Evolutionary conservation across 306 rosid species (phyloP).

Genomic region (Vigna trinervia): DNA sequence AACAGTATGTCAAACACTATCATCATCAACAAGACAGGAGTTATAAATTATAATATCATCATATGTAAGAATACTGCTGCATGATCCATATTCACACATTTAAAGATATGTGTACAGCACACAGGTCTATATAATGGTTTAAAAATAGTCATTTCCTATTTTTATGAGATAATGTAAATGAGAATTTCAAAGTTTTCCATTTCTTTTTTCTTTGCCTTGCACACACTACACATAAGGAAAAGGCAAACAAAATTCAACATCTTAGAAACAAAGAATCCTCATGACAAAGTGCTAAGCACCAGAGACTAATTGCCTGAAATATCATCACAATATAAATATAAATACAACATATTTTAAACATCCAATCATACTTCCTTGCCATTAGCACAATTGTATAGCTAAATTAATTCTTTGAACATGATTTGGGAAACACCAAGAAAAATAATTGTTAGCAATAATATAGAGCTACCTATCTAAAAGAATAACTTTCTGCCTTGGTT

Average conservation of each 20-base stretch:
- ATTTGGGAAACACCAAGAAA: neutral
- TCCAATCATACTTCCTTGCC: neutral
- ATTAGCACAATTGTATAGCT: too few species aligned
- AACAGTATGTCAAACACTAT: slow-evolving; percentile 36
- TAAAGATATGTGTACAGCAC: neutral
- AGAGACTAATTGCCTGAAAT: slow-evolving; percentile 1
- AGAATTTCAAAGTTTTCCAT: neutral
- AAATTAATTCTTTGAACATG: neutral
- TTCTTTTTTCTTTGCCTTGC: neutral
- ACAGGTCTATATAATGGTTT: neutral
- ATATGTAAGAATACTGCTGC: too few species aligned
- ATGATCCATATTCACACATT: slow-evolving; percentile 11
- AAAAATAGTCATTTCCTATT: slow-evolving; percentile 1
- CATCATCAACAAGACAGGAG: slow-evolving; percentile 19
- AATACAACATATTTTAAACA: slow-evolving; percentile 6
- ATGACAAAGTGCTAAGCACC: slow-evolving; percentile 5
- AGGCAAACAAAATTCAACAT: slow-evolving; percentile 9
- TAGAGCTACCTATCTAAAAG: slow-evolving; percentile 72
- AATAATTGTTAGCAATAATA: slow-evolving; percentile 10
- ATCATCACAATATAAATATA: neutral
- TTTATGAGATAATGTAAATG: slow-evolving; percentile 5
- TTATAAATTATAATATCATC: slow-evolving; percentile 5
- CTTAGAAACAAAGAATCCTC: neutral
- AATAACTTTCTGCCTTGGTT: slow-evolving; percentile 78
- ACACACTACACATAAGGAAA: neutral